Percentiles rank a stretch among this genome's conserved stretches.
Evolutionary conservation across 2,329 filamentous ascomycete genomes (phyloP).

Genomic region (Verticillium nonalfalfae): DNA sequence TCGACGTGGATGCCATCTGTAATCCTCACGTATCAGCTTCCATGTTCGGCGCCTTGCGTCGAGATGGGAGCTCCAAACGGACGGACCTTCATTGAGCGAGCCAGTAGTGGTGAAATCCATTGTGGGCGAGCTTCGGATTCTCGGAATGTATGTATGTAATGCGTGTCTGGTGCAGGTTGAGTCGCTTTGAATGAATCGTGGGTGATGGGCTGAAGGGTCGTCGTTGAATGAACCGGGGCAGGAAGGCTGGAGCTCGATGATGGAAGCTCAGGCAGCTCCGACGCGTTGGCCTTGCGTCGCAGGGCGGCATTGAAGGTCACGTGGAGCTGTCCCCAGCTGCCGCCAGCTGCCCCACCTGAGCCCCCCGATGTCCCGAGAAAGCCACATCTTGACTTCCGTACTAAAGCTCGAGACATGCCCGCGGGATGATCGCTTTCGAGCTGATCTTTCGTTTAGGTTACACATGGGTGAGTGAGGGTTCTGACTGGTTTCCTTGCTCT

Average conservation of each 20-base stretch:
- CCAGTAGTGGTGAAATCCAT: constrained; percentile 62
- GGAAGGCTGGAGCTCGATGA: constrained; percentile 27
- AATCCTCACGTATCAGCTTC: not conserved
- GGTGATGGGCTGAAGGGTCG: constrained; percentile 14
- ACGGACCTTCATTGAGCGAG: constrained; percentile 56
- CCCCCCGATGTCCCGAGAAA: too few relatives aligned
- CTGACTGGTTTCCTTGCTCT: too few relatives aligned
- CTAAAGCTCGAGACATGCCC: too few relatives aligned
- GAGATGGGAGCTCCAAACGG: constrained; percentile 11
- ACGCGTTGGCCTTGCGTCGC: constrained; percentile 26
- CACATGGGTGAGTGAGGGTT: too few relatives aligned
- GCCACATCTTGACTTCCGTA: too few relatives aligned
- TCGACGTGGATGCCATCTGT: constrained; percentile 98
- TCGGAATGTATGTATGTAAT: constrained; percentile 15
- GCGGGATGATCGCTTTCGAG: too few relatives aligned
- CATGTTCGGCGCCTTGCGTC: constrained; percentile 2
- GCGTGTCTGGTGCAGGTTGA: not conserved
- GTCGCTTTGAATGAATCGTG: not conserved
- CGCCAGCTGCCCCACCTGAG: not conserved
- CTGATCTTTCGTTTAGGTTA: too few relatives aligned
- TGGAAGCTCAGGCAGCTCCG: constrained; percentile 39
- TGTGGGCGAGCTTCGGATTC: not conserved
- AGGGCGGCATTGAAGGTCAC: not conserved
- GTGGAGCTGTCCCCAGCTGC: not conserved
- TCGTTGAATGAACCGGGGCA: constrained; percentile 10